These are phyloP conservation scores for Lyophyllum atratum DNA, from an alignment of 768 basidiomycete genomes.

Conservation along the genomic window DNA sequence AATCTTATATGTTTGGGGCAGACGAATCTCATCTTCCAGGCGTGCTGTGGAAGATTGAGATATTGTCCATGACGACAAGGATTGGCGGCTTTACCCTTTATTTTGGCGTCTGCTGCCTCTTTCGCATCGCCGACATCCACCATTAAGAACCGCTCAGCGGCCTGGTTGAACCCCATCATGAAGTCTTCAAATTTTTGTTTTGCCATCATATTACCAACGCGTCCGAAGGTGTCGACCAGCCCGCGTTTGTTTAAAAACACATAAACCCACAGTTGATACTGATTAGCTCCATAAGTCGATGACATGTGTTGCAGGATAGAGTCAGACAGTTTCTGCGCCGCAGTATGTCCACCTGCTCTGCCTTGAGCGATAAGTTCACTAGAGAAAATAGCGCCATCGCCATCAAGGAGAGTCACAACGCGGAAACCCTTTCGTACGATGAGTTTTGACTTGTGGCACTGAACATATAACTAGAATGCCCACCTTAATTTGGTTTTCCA, in stretches of 20 bases:
- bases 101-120: slow-evolving; percentile 76
- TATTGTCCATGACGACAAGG: background rate
- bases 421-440: slow-evolving; percentile 40
- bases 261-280: slow-evolving; percentile 61
- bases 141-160: slow-evolving; percentile 65
- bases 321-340: slow-evolving; percentile 50
- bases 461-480: background rate
- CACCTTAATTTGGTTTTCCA: slow-evolving; percentile 46
- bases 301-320: slow-evolving; percentile 38
- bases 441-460: background rate
- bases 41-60: slow-evolving; percentile 38
- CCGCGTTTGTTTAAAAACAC: slow-evolving; percentile 68
- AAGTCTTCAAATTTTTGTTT: slow-evolving; percentile 61
- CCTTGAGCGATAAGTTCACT: slow-evolving; percentile 54
- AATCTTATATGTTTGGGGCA: slow-evolving; percentile 66
- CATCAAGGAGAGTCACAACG: slow-evolving; percentile 60
- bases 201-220: slow-evolving; percentile 35
- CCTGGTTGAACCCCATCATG: slow-evolving; percentile 69
- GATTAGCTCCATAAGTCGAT: slow-evolving; percentile 33
- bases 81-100: slow-evolving; percentile 53
- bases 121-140: slow-evolving; percentile 72
- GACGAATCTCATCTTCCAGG: slow-evolving; percentile 60
- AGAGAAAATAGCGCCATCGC: slow-evolving; percentile 65
- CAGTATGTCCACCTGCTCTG: slow-evolving; percentile 56
- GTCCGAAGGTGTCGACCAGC: slow-evolving; percentile 50